Conservation (phyloP, 2,329 filamentous ascomycete species). For the Penicillium sp. region DNA sequence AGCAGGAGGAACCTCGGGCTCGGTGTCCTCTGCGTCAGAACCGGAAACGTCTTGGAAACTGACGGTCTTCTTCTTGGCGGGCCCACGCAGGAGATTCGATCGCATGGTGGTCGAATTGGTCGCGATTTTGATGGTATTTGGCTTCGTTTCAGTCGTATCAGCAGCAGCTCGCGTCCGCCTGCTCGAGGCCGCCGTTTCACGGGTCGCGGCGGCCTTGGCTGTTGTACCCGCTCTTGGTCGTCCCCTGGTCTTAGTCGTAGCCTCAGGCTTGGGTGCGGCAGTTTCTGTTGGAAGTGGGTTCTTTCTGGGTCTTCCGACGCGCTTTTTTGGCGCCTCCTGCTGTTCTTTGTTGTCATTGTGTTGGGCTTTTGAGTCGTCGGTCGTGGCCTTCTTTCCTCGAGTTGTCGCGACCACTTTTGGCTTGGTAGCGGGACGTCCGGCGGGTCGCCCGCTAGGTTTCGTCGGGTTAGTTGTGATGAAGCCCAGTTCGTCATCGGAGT, state of each 20-base stretch:
- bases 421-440: slow-evolving; percentile 14
- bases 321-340: slow-evolving; percentile 19
- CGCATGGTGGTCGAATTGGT: slow-evolving; percentile 30
- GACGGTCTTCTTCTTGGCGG: slow-evolving; percentile 45
- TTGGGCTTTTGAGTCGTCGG: not conserved
- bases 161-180: slow-evolving; percentile 14
- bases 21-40: slow-evolving; percentile 41
- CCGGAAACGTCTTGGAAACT: slow-evolving; percentile 45
- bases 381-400: slow-evolving; percentile 11
- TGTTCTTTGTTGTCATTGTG: slow-evolving; percentile 2
- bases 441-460: slow-evolving; percentile 12
- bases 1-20: slow-evolving; percentile 21
- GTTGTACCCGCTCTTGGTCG: slow-evolving; percentile 28
- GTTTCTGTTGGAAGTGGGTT: slow-evolving; percentile 9
- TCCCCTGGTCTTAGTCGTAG: slow-evolving; percentile 27
- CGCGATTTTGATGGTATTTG: slow-evolving; percentile 27
- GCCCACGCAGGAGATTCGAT: slow-evolving; percentile 31
- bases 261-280: slow-evolving; percentile 12
- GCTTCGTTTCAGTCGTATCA: slow-evolving; percentile 14
- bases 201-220: slow-evolving; percentile 13
- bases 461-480: slow-evolving; percentile 18
- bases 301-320: slow-evolving; percentile 23
- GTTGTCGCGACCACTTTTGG: slow-evolving; percentile 2
- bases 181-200: slow-evolving; percentile 12
- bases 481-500: slow-evolving; percentile 23